Conservation (phyloP, 2,329 filamentous ascomycete genomes). For the Penicillium sp. region DNA sequence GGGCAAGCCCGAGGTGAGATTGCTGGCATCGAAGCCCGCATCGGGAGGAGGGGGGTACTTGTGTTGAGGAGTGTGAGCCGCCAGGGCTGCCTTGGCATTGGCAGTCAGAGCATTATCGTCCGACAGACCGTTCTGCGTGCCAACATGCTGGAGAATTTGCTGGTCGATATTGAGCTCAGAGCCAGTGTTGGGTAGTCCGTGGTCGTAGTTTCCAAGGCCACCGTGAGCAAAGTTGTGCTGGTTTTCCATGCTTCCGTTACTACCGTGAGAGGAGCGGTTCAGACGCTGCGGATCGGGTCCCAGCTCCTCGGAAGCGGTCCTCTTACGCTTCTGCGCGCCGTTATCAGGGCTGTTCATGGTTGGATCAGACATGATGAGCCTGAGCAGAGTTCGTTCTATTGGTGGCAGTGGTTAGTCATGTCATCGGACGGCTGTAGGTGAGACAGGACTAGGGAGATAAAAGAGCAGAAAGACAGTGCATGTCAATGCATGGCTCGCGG, state of each 20-base stretch:
- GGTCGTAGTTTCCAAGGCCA: conserved; percentile 37
- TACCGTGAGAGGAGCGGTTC: conserved; percentile 41
- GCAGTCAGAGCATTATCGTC: conserved; percentile 47
- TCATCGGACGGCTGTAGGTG: not conserved
- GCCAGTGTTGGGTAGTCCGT: conserved; percentile 37
- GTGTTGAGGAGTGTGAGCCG: conserved; percentile 43
- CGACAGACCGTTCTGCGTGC: conserved; percentile 52
- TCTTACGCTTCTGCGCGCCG: conserved; percentile 41
- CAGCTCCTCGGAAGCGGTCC: conserved; percentile 38
- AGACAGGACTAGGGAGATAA: not conserved
- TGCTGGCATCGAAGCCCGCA: conserved; percentile 37
- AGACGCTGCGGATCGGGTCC: conserved; percentile 42
- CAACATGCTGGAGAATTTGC: conserved; percentile 48
- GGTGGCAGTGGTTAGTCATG: conserved; percentile 21
- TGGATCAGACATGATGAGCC: conserved; percentile 38
- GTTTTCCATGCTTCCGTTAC: conserved; percentile 39
- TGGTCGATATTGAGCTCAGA: conserved; percentile 44
- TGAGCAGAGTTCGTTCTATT: conserved; percentile 10
- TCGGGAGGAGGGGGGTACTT: conserved; percentile 46
- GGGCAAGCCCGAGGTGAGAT: conserved; percentile 35
- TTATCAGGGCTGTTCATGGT: conserved; percentile 37
- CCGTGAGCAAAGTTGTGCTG: conserved; percentile 36
- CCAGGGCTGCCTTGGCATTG: conserved; percentile 47
- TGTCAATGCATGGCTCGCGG: conserved; percentile 5
- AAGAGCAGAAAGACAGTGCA: not conserved